These are phyloP conservation scores for Aspergillus nidulans DNA, from an alignment of 495 filamentous ascomycete genomes.

Conservation along the genomic window DNA sequence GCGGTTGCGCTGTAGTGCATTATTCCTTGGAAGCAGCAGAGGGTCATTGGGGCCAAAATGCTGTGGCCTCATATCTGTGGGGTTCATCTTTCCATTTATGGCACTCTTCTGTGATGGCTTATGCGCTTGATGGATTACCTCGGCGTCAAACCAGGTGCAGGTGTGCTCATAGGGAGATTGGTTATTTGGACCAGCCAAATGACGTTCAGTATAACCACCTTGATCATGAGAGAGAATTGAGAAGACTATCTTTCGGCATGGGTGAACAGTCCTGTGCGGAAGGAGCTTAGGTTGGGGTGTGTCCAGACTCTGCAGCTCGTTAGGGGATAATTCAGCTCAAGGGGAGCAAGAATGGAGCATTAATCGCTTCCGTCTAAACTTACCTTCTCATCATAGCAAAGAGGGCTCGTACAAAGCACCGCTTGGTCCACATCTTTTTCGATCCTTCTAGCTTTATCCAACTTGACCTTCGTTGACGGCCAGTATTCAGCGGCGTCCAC, in stretches of 20 bases:
- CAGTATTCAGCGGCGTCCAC: constrained; percentile 70
- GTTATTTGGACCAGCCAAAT: constrained; percentile 19
- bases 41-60: constrained; percentile 29
- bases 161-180: constrained; percentile 44
- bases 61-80: constrained; percentile 13
- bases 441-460: constrained; percentile 26
- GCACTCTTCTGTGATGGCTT: not conserved
- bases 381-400: constrained; percentile 37
- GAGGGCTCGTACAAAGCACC: constrained; percentile 34
- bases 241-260: constrained; percentile 58
- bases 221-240: constrained; percentile 63
- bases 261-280: constrained; percentile 35
- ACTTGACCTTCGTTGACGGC: constrained; percentile 39
- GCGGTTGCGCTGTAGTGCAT: constrained; percentile 53
- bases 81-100: not conserved
- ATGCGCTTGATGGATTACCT: constrained; percentile 33
- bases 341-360: not conserved
- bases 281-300: constrained; percentile 21
- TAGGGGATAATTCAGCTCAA: not conserved
- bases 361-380: not conserved
- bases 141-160: constrained; percentile 70
- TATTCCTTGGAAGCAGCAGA: constrained; percentile 32
- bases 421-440: constrained; percentile 37
- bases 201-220: constrained; percentile 29
- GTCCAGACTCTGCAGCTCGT: constrained; percentile 11